Base-by-base conservation (phyloP, 805 yeast species). In the Phaffomyces thermotolerans region DNA sequence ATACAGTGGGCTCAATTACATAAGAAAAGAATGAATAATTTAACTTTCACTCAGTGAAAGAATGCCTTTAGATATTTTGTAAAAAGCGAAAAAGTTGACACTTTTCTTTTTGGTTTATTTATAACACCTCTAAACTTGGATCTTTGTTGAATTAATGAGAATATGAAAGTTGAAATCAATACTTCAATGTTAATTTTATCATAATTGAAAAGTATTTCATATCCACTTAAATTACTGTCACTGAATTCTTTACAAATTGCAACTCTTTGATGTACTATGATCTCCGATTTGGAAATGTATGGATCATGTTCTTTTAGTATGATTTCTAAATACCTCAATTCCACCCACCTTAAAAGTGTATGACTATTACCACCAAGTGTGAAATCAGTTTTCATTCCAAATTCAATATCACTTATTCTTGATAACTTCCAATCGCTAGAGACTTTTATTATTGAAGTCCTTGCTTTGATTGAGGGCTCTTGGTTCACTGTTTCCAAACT, bases 141-240 rank as follows among this genome's bases (percentile, higher is more conserved):
- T 27, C 30, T 42, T 30, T 46, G 50, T 7, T 22, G 23, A 25
- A 49, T 25, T 13, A 55, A 36, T 9, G 48, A 35, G 39, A 53
- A 39, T 30, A 52, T 29, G 32, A 54, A 53, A 2, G 59, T 52
- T 3, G 59, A 45, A 3, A 57, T 34, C 40, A 57, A 27, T 1
- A 56, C 46, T 36, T 57, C 60, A 31, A 54, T 22, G 37, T 56
- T 57, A 38, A 56, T 49, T 24, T 47, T 48, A 3, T 52, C 51
- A 44, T 47, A 54, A 29, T 54, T 48, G 18, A 56, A 54, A 23
- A 38, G 25, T 8, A 52, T 40, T 8, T 43, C 40, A 27, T 44
- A 48, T 3, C 46, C 49, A 38, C 39, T 46, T 4, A 41, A 15
- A 9, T 46, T 39, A 1, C 39, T 41, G 12, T 42, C 42, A n/a